These are phyloP conservation scores for Apiotrichum veenhuisii DNA, from an alignment of 1,284 basidiomycete genomes.

Conservation along the genomic window DNA sequence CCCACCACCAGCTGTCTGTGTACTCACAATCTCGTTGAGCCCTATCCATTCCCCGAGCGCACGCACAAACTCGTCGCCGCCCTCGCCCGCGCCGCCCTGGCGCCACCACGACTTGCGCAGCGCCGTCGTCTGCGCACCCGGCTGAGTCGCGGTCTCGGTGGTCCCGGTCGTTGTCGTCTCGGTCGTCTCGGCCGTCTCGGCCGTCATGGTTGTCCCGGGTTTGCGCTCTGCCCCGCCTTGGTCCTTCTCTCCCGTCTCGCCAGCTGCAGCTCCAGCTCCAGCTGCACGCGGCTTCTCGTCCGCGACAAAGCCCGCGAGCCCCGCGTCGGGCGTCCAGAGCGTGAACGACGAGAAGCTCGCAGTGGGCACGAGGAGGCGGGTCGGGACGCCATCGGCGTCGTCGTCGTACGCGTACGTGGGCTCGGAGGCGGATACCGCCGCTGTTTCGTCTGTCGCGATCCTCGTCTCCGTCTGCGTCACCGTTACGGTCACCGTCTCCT, in stretches of 20 bases:
- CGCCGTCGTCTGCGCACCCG: neutral
- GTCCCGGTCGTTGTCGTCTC: neutral
- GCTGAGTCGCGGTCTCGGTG: neutral
- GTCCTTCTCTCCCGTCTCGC: conserved; percentile 3
- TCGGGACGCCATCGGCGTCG: neutral
- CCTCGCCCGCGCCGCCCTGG: conserved; percentile 40
- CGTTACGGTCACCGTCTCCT: too few species aligned
- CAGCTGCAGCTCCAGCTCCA: too few species aligned
- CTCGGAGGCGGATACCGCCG: too few species aligned
- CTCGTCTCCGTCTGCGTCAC: too few species aligned
- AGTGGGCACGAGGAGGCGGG: conserved; percentile 27
- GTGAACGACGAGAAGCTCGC: conserved; percentile 30
- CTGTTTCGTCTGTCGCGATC: neutral
- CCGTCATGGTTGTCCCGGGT: neutral
- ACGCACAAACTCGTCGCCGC: conserved; percentile 45
- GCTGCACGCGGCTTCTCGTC: too few species aligned
- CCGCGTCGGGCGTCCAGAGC: conserved; percentile 43
- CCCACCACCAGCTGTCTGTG: neutral
- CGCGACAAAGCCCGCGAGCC: conserved; percentile 32
- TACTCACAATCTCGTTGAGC: conserved; percentile 38
- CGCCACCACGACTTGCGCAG: conserved; percentile 40
- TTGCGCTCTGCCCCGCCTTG: neutral
- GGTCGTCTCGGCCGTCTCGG: neutral
- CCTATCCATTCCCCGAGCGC: conserved; percentile 45
- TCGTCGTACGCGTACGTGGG: neutral